Evolutionary conservation across 202 grass and related monocot species (phyloP).

Genomic region (Eragrostis tef): DNA sequence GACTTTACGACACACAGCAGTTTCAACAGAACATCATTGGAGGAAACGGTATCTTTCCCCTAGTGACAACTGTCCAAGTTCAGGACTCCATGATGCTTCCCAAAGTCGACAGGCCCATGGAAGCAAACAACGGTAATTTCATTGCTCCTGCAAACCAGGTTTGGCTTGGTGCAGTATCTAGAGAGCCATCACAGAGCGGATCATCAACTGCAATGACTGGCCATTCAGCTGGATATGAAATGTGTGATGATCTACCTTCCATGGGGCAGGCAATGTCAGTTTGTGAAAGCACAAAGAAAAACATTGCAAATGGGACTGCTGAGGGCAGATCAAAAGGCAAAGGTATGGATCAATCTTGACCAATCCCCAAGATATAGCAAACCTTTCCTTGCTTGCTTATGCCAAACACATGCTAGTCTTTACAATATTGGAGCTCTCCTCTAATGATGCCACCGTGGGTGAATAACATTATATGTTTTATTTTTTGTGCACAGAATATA

Average conservation of each 20-base stretch:
- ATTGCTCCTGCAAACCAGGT: constrained; percentile 53
- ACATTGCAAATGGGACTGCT: constrained; percentile 51
- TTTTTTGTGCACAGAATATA: constrained; percentile 55
- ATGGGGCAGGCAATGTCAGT: constrained; percentile 52
- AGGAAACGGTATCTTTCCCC: constrained; percentile 40
- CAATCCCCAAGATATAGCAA: constrained; percentile 1
- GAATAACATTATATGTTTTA: constrained; percentile 25
- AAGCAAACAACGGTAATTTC: constrained; percentile 50
- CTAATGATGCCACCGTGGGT: neutral
- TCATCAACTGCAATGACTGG: constrained; percentile 59
- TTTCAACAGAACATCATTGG: constrained; percentile 57
- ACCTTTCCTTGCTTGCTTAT: neutral
- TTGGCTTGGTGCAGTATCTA: constrained; percentile 44
- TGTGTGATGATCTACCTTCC: constrained; percentile 54
- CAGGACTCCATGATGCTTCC: constrained; percentile 50
- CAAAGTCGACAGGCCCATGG: constrained; percentile 36
- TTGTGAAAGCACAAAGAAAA: constrained; percentile 63
- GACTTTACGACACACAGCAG: constrained; percentile 52
- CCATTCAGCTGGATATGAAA: constrained; percentile 63
- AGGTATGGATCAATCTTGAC: constrained; percentile 45
- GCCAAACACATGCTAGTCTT: neutral
- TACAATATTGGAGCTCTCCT: neutral
- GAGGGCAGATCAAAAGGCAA: constrained; percentile 56
- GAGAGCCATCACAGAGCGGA: constrained; percentile 73
- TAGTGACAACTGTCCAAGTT: constrained; percentile 48